These are phyloP conservation scores for Lentinula sp. DNA, from an alignment of 768 basidiomycete species.

Conservation along the genomic window DNA sequence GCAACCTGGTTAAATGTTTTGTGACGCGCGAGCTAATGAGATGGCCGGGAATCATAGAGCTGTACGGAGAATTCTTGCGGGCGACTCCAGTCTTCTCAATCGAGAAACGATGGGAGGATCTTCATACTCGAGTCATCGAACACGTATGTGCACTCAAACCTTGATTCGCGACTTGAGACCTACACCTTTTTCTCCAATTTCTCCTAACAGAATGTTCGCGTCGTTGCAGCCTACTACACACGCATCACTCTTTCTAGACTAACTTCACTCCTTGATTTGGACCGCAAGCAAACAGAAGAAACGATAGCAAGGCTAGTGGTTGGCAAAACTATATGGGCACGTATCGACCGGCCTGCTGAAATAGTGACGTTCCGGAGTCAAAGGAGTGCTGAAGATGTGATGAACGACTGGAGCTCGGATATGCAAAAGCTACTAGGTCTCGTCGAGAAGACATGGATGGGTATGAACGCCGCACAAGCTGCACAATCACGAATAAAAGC, in stretches of 20 bases:
- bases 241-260: slow-evolving; percentile 83
- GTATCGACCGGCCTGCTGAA: slow-evolving; percentile 87
- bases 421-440: slow-evolving; percentile 88
- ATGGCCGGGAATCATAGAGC: slow-evolving; percentile 88
- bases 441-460: slow-evolving; percentile 99
- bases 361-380: slow-evolving; percentile 84
- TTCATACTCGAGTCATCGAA: slow-evolving; percentile 94
- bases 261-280: slow-evolving; percentile 82
- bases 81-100: slow-evolving; percentile 76
- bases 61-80: slow-evolving; percentile 82
- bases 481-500: slow-evolving; percentile 61
- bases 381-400: slow-evolving; percentile 81
- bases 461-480: slow-evolving; percentile 85
- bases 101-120: slow-evolving; percentile 86
- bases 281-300: slow-evolving; percentile 77
- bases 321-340: slow-evolving; percentile 88
- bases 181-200: slow-evolving; percentile 1
- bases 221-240: slow-evolving; percentile 91
- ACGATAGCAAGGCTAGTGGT: slow-evolving; percentile 87
- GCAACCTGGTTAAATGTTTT: slow-evolving; percentile 92
- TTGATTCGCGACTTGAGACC: neutral
- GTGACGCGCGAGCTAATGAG: slow-evolving; percentile 90
- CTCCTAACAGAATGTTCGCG: slow-evolving; percentile 79
- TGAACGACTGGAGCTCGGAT: slow-evolving; percentile 98
- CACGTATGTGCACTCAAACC: slow-evolving; percentile 56